Base-by-base conservation (phyloP, 106 monocot genomes). In the Allium sativum region DNA sequence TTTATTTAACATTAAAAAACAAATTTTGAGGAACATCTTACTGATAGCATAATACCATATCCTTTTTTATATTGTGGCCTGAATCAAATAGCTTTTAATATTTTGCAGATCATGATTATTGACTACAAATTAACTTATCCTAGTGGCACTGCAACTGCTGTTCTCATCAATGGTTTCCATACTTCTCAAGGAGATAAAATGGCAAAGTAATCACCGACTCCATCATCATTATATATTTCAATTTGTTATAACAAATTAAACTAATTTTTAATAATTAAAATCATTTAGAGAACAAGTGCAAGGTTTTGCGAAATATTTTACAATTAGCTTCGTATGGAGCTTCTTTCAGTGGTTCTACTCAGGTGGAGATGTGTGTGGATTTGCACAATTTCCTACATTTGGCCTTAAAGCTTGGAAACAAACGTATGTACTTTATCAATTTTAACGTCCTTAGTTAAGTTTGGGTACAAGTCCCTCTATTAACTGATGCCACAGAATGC, bases 291-390 rank as follows among this genome's bases (percentile, higher is more conserved):
- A 79, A 18, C 92, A 92, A 71, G 92, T 92, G 9, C 77, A 61
- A 52, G 87, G 92, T 42, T 92, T 93, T 62, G 59, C 68, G 42
- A 88, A 80, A 45, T 88, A 69, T 65, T 88, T 93, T 56, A 56
- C 73, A 13, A 12, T 93, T 12, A 93, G 93, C 55, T 85, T 93
- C 65, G 43, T 93, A 7, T 93, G 93, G 93, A 82, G 93, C 48
- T 78, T 93, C 70, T 93, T 93, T 70, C 79, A 93, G 73, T 93
- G 93, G 93, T 93, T 93, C 66, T 93, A 75, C 69, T 79, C 93
- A 7, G 93, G 88, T 8, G 93, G 93, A 68, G 84, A 80, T 31
- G 67, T 9, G 3, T 88, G 93, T 66, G 93, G 93, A 7, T 93
- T 93, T 70, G 70, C 84, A 14, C 79, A 93, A 58, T 93, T 93